These are phyloP conservation scores for Sclerotinia sclerotiorum DNA, from an alignment of 2,329 filamentous ascomycete genomes.

Conservation along the genomic window DNA sequence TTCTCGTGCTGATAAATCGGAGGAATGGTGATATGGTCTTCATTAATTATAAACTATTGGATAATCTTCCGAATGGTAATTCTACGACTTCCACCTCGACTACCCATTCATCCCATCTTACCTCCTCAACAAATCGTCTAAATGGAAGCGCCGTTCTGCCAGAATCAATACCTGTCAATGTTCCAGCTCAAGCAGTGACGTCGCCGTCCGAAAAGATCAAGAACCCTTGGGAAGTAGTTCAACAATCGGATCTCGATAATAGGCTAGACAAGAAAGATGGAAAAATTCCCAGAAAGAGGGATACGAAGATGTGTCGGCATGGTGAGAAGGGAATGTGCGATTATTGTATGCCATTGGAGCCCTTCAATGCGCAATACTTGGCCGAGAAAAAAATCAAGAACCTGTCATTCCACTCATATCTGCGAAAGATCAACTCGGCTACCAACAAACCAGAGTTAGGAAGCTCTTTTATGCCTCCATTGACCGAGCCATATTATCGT, in stretches of 20 bases:
- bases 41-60: conserved; percentile 70
- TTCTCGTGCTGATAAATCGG: conserved; percentile 11
- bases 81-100: conserved; percentile 43
- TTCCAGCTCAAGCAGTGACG: conserved; percentile 51
- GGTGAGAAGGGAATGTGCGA: conserved; percentile 98
- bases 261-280: conserved; percentile 82
- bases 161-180: conserved; percentile 63
- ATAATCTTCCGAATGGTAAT: conserved; percentile 46
- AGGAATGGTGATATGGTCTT: conserved; percentile 93
- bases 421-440: conserved; percentile 91
- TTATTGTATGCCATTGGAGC: conserved; percentile 96
- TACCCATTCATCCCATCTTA: conserved; percentile 31
- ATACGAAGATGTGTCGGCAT: conserved; percentile 89
- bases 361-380: conserved; percentile 85
- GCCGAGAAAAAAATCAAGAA: conserved; percentile 99
- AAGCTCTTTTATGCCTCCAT: conserved; percentile 91
- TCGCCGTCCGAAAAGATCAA: conserved; percentile 64
- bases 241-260: conserved; percentile 85
- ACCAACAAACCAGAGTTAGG: conserved; percentile 95
- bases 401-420: conserved; percentile 89
- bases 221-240: conserved; percentile 90
- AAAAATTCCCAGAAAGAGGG: conserved; percentile 75
- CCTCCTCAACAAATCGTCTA: conserved; percentile 62
- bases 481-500: conserved; percentile 89
- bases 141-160: conserved; percentile 74